Percentiles rank a stretch among this genome's conserved stretches.
Conservation (phyloP, 345 rosid genomes). For the Arabis alpina region DNA sequence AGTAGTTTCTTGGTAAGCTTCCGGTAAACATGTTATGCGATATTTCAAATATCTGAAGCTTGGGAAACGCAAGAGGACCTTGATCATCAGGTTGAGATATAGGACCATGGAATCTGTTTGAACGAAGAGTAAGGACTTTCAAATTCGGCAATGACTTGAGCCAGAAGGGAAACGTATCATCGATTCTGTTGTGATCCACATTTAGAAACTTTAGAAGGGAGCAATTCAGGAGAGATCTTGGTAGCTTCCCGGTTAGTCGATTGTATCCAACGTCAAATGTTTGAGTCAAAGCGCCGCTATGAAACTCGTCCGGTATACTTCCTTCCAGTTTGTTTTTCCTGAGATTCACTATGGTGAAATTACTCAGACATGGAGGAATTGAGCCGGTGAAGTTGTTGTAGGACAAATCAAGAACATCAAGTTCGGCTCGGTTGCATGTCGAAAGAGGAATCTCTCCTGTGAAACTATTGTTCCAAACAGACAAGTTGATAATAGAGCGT, state of each 20-base stretch:
- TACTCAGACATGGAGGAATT: conserved; percentile 34
- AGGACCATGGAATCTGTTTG: conserved; percentile 32
- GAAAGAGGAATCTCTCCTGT: conserved; percentile 34
- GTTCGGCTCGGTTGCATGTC: conserved; percentile 30
- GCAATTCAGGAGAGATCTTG: conserved; percentile 35
- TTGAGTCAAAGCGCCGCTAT: conserved; percentile 5
- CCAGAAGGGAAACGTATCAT: conserved; percentile 36
- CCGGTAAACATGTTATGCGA: conserved; percentile 30
- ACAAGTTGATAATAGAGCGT: conserved; percentile 26
- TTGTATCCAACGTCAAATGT: conserved; percentile 37
- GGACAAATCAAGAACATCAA: conserved; percentile 32
- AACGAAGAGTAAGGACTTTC: conserved; percentile 33
- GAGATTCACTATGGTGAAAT: conserved; percentile 32
- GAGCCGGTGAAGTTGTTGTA: conserved; percentile 35
- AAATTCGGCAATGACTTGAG: conserved; percentile 34
- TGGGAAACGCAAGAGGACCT: conserved; percentile 22
- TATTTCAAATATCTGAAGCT: conserved; percentile 33
- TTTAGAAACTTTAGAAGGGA: conserved; percentile 6
- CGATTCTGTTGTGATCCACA: conserved; percentile 20
- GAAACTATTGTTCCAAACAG: conserved; percentile 41
- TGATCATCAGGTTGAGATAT: conserved; percentile 26
- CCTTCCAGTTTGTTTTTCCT: conserved; percentile 39
- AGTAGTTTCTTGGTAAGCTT: conserved; percentile 29
- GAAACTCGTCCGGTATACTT: conserved; percentile 28
- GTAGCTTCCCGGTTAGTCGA: conserved; percentile 28